phyloP scores from a whole-genome alignment of 108 stramenopile species.

The Pseudonitzschia delicatissima region DNA sequence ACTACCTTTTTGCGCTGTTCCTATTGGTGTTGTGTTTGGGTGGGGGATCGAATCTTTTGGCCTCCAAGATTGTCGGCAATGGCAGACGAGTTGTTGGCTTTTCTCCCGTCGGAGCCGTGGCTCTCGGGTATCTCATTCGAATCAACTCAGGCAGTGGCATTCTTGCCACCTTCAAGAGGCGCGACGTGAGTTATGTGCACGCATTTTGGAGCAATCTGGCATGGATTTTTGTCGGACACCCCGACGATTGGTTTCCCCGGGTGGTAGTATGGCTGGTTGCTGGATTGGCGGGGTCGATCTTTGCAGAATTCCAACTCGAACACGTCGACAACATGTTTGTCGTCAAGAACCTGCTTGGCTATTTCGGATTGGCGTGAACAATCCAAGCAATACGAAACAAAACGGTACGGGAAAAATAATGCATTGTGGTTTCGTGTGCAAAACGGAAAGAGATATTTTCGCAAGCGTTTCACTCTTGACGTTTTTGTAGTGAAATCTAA shows the following conservation, averaged over 20 bases:
- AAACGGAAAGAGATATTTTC: too few relatives aligned
- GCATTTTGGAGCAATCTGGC: constrained; percentile 17
- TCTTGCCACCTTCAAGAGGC: not conserved
- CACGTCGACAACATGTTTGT: constrained; percentile 7
- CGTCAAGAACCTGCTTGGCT: constrained; percentile 5
- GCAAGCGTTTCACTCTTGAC: too few relatives aligned
- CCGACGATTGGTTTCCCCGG: constrained; percentile 1
- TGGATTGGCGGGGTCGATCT: constrained; percentile 19
- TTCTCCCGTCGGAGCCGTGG: constrained; percentile 21
- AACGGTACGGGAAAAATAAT: too few relatives aligned
- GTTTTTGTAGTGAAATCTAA: too few relatives aligned
- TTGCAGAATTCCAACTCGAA: constrained; percentile 28
- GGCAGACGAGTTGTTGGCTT: constrained; percentile 6
- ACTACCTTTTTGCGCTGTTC: not conserved
- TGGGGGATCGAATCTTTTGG: constrained; percentile 22
- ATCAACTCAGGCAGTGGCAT: not conserved
- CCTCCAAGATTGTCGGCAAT: not conserved
- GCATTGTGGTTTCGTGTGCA: too few relatives aligned
- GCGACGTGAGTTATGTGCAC: not conserved
- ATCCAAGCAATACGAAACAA: too few relatives aligned
- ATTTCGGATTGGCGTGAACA: constrained; percentile 12
- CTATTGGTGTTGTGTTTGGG: constrained; percentile 18
- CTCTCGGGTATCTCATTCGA: constrained; percentile 14
- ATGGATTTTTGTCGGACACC: constrained; percentile 1
- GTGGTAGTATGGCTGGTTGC: constrained; percentile 25